Conservation (phyloP, 176 grass and related monocot species). For the Panicum miliaceum region DNA sequence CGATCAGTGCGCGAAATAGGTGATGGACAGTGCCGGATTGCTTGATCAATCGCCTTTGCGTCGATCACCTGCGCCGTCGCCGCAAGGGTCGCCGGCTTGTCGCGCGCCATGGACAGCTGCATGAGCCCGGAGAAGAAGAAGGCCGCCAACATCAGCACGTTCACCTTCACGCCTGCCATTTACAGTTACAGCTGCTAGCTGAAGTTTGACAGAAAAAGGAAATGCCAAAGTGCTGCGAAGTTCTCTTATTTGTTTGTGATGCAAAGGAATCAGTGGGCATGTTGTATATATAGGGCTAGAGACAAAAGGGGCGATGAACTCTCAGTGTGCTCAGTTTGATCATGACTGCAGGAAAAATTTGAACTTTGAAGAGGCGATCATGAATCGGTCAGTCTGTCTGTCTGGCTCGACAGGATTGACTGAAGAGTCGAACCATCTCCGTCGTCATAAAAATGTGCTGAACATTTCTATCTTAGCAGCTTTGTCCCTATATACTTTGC, state of each 20-base stretch:
- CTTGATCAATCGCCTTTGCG: slow-evolving; percentile 25
- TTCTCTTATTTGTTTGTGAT: neutral
- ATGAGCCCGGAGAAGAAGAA: slow-evolving; percentile 52
- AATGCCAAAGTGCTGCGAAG: neutral
- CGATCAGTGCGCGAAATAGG: slow-evolving; percentile 24
- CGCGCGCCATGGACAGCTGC: slow-evolving; percentile 41
- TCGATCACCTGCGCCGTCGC: neutral
- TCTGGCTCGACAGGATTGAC: slow-evolving; percentile 20
- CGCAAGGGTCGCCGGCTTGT: neutral
- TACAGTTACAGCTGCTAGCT: neutral
- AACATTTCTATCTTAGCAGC: neutral
- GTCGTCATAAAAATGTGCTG: neutral
- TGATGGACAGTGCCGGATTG: slow-evolving; percentile 31
- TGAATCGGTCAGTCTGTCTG: slow-evolving; percentile 25
- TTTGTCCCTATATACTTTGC: neutral
- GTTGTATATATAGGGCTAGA: neutral
- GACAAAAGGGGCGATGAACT: neutral
- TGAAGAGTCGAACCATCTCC: neutral
- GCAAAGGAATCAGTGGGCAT: neutral
- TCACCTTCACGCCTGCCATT: slow-evolving; percentile 22
- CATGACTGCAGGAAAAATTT: neutral
- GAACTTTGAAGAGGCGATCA: neutral
- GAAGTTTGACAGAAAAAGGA: neutral
- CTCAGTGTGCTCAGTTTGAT: neutral
- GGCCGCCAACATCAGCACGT: slow-evolving; percentile 26